phyloP scores from a whole-genome alignment of 768 basidiomycete species.

The Omphalotus guepiniiformis region DNA sequence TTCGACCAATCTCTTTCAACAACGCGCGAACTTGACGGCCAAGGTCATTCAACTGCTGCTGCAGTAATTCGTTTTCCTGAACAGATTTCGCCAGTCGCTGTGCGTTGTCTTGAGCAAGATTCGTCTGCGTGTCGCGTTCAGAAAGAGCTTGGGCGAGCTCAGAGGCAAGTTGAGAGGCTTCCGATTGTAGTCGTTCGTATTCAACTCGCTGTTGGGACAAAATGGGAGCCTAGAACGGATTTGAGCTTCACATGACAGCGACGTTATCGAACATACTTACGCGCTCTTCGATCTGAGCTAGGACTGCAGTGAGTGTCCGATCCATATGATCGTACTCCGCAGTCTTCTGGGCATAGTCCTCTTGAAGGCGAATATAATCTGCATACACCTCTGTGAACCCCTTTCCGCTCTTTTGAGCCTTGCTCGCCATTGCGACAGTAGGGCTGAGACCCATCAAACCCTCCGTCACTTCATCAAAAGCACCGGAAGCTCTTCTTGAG shows the following conservation, averaged over 20 bases:
- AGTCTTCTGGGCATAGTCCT: conserved; percentile 72
- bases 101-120: conserved; percentile 50
- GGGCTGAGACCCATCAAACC: conserved; percentile 75
- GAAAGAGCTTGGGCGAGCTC: conserved; percentile 73
- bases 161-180: conserved; percentile 74
- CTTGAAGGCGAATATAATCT: conserved; percentile 83
- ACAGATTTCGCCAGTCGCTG: conserved; percentile 58
- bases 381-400: conserved; percentile 94
- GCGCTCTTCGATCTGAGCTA: conserved; percentile 89
- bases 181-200: conserved; percentile 78
- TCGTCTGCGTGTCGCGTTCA: conserved; percentile 67
- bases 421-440: conserved; percentile 82
- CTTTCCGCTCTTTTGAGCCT: conserved; percentile 76
- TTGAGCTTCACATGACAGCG: conserved; percentile 4
- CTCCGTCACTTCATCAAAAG: conserved; percentile 41
- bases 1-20: conserved; percentile 73
- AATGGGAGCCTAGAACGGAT: conserved; percentile 67
- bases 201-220: conserved; percentile 87
- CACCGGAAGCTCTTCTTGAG: conserved; percentile 31
- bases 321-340: conserved; percentile 86
- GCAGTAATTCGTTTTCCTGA: conserved; percentile 62
- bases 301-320: conserved; percentile 69
- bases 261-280: conserved; percentile 38
- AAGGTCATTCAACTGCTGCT: conserved; percentile 77
- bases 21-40: conserved; percentile 81